Evolutionary conservation across 495 filamentous ascomycete species (phyloP), one percentile per base, ranked within the genome.

Genomic region (Aspergillus olivimuriae): DNA sequence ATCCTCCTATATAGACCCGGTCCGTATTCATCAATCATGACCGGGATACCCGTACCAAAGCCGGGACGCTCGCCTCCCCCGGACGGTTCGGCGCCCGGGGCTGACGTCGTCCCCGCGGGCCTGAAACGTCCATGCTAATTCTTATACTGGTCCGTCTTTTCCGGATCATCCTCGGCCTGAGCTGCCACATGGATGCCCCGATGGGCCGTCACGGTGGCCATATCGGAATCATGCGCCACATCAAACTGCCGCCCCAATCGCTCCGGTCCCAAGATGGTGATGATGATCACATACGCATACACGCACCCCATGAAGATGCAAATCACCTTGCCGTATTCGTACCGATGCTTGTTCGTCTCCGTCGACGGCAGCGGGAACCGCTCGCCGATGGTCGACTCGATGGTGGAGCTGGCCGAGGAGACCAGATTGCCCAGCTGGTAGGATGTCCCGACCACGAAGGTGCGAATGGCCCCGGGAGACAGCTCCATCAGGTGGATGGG

Each of bases 291-390:
- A 57, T 94, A 95, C 4, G 62, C 82, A 61, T 81, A 94, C n/a
- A 94, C 90, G 51, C 86, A 90, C 2, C 78, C 90, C 86, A 94
- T 87, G 60, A 94, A 90, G 53, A 95, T 92, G 46, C 85, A 88
- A 50, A 95, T 90, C 3, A 95, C 89, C 48, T 84, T 84, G 10
- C 90, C 89, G 41, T 95, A 95, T 37, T 88, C 66, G 57, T 90
- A 95, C 20, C 87, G 68, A 4, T 68, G 67, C 32, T 51, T 15
- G 0, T 43, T 53, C 15, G 61, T 62, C 9, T 68, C 56, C 1
- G 72, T 73, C 0, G 73, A 70, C 4, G 82, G 75, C 2, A 95
- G 69, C 0, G 87, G 87, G 63, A 92, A 95, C 4, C 78, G 73
- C 63, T 89, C 75, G 28, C 89, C 87, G 47, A 90, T 83, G 0